A percentile compares a stretch with the other conserved stretches of the same genome.
These are phyloP conservation scores for Torulaspora gathmanii DNA, from an alignment of 805 yeast genomes.

Conservation along the genomic window DNA sequence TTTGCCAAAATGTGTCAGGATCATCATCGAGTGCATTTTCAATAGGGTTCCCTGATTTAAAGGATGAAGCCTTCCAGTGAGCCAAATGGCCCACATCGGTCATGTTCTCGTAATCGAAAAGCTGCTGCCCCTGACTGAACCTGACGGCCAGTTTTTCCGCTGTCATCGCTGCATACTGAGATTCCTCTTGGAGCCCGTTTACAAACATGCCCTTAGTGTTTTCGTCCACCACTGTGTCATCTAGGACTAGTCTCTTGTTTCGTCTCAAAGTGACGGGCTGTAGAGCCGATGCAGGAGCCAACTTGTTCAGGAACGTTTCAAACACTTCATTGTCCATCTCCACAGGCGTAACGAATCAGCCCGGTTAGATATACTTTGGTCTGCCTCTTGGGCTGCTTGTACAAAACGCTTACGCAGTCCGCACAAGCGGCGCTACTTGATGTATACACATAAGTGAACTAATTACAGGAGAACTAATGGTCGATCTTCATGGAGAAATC, in stretches of 20 bases:
- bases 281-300: constrained; percentile 10
- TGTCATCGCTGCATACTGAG: constrained; percentile 20
- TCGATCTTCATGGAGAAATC: constrained; percentile 72
- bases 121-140: constrained; percentile 23
- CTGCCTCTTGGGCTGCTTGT: neutral
- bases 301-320: constrained; percentile 6
- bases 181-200: constrained; percentile 16
- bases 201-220: constrained; percentile 18
- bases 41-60: constrained; percentile 67
- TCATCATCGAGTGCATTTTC: constrained; percentile 67
- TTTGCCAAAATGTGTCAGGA: constrained; percentile 82
- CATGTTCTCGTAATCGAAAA: constrained; percentile 41
- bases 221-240: constrained; percentile 19
- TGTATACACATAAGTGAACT: neutral
- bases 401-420: neutral
- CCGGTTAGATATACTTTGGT: neutral
- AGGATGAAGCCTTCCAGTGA: constrained; percentile 77
- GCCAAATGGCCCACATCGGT: constrained; percentile 78
- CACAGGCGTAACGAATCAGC: neutral
- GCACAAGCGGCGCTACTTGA: neutral
- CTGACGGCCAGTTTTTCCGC: constrained; percentile 15
- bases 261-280: constrained; percentile 5
- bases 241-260: constrained; percentile 12
- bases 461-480: constrained; percentile 4
- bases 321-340: constrained; percentile 9